Percentiles rank a stretch among this genome's conserved stretches.
Conservation (phyloP, 352 stramenopile species). For the Globisporangium carolinianum region DNA sequence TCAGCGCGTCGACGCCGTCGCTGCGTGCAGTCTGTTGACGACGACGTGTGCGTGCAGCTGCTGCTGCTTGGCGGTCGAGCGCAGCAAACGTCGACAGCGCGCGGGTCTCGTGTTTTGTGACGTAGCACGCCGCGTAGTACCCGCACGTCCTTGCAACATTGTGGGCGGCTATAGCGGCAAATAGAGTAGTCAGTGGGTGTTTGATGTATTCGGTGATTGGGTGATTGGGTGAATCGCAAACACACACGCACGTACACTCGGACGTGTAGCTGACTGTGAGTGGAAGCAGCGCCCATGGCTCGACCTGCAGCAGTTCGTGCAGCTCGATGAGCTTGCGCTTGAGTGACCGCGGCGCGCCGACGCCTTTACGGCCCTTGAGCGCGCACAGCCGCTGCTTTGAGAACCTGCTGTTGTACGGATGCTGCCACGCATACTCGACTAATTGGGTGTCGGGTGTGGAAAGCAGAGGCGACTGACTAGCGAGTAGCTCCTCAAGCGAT, state of each 20-base stretch:
- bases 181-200: too few species aligned
- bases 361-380: conserved; percentile 9
- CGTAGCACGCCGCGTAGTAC: too few species aligned
- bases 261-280: conserved; percentile 21
- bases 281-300: conserved; percentile 37
- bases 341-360: conserved; percentile 47
- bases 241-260: too few species aligned
- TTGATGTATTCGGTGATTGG: not conserved
- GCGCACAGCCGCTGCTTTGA: conserved; percentile 26
- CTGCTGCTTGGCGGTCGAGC: too few species aligned
- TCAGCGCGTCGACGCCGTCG: too few species aligned
- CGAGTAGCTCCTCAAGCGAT: conserved; percentile 19
- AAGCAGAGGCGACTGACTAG: conserved; percentile 9
- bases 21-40: too few species aligned
- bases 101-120: too few species aligned
- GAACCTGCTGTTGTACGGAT: conserved; percentile 50
- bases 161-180: too few species aligned
- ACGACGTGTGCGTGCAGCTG: too few species aligned
- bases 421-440: conserved; percentile 1
- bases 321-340: conserved; percentile 71
- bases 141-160: too few species aligned
- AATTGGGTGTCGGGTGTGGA: not conserved
- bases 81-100: too few species aligned
- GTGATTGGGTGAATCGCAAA: conserved; percentile 4
- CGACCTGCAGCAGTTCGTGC: conserved; percentile 51